These are phyloP conservation scores for Arthromyces matolae DNA, from an alignment of 768 basidiomycete species.

Conservation along the genomic window DNA sequence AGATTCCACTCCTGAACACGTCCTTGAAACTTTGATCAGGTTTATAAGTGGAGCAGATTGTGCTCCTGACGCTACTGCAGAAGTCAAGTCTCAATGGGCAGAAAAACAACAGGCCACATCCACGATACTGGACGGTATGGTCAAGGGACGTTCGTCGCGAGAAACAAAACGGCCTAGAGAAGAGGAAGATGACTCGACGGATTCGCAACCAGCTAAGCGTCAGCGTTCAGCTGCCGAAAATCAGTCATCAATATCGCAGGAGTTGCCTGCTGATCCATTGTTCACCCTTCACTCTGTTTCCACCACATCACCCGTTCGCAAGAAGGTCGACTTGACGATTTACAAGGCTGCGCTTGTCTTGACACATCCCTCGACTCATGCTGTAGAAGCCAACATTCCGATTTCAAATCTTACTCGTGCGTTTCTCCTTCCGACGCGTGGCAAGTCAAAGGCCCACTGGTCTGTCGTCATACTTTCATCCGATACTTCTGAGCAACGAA, in stretches of 20 bases:
- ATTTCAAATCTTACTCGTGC: slow-evolving; percentile 51
- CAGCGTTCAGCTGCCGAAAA: slow-evolving; percentile 23
- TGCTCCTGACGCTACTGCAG: slow-evolving; percentile 26
- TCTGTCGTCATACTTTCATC: slow-evolving; percentile 60
- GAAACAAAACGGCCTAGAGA: slow-evolving; percentile 35
- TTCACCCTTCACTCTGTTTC: slow-evolving; percentile 66
- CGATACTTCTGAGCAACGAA: slow-evolving; percentile 49
- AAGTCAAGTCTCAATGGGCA: slow-evolving; percentile 33
- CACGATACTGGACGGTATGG: slow-evolving; percentile 27
- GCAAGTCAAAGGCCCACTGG: slow-evolving; percentile 71
- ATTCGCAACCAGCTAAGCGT: slow-evolving; percentile 30
- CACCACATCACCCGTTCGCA: slow-evolving; percentile 69
- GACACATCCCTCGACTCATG: slow-evolving; percentile 45
- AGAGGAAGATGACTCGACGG: slow-evolving; percentile 22
- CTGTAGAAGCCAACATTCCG: slow-evolving; percentile 47
- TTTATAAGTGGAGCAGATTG: slow-evolving; percentile 40
- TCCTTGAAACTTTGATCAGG: slow-evolving; percentile 41
- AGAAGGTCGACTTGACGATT: slow-evolving; percentile 67
- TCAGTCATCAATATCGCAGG: slow-evolving; percentile 11
- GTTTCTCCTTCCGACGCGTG: slow-evolving; percentile 72
- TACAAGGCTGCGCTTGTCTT: slow-evolving; percentile 49
- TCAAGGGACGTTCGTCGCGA: slow-evolving; percentile 16
- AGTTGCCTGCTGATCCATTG: slow-evolving; percentile 38
- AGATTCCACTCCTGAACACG: slow-evolving; percentile 24
- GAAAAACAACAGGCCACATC: slow-evolving; percentile 31